Conservation (phyloP, 1,284 basidiomycete species). For the Thelephora terrestris region DNA sequence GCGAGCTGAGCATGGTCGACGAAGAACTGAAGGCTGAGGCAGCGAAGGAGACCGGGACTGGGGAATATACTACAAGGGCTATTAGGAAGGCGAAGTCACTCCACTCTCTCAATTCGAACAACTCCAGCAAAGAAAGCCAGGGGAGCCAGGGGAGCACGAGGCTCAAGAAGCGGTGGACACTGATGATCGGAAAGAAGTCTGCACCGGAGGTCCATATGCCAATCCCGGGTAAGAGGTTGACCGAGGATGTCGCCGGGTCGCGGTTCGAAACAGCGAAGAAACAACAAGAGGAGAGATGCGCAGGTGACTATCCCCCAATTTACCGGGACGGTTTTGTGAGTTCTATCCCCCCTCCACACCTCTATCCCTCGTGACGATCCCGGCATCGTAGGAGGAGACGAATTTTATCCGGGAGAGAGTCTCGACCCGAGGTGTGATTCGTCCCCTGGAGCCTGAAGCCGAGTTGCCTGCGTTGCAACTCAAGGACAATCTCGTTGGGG, state of each 20-base stretch:
- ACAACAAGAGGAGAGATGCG: constrained; percentile 29
- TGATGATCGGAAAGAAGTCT: not conserved
- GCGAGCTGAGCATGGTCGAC: too few species aligned
- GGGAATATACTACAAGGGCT: not conserved
- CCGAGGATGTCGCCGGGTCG: constrained; percentile 38
- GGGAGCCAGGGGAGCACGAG: not conserved
- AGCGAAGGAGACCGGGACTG: too few species aligned
- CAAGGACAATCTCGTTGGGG: constrained; percentile 53
- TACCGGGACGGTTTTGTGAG: constrained; percentile 45
- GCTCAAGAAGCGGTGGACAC: not conserved
- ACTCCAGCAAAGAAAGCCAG: too few species aligned
- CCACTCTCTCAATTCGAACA: too few species aligned
- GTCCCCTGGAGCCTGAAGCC: constrained; percentile 46
- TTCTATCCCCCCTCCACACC: constrained; percentile 5
- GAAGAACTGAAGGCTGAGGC: too few species aligned
- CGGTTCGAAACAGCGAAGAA: constrained; percentile 27
- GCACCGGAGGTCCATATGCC: too few species aligned
- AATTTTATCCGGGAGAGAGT: constrained; percentile 71
- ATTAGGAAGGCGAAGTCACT: not conserved
- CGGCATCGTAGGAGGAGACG: constrained; percentile 17
- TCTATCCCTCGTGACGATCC: too few species aligned
- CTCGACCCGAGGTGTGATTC: constrained; percentile 42
- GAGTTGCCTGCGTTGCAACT: constrained; percentile 43
- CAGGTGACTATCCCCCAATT: constrained; percentile 50
- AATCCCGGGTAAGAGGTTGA: not conserved